Percentiles rank a stretch among this genome's conserved stretches.
phyloP scores from a whole-genome alignment of 345 rosid genomes.

The Camelina sativa region DNA sequence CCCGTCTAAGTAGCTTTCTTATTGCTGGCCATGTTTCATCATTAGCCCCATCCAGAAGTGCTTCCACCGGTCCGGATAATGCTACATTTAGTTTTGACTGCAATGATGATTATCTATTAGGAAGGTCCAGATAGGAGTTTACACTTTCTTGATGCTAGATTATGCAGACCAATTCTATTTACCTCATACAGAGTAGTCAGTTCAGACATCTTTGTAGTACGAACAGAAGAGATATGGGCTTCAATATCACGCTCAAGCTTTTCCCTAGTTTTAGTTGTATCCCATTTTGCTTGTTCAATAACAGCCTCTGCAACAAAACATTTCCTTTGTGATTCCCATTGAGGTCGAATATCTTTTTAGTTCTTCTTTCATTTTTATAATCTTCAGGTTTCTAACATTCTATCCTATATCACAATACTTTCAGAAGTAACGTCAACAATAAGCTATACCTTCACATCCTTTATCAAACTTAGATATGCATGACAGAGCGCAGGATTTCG shows the following conservation, averaged over 20 bases:
- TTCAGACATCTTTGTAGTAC: constrained; percentile 80
- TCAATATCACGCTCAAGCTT: constrained; percentile 88
- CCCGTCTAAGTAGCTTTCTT: constrained; percentile 69
- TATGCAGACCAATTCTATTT: constrained; percentile 25
- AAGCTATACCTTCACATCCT: constrained; percentile 66
- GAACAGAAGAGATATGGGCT: constrained; percentile 80
- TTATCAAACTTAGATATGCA: constrained; percentile 69
- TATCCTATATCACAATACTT: constrained; percentile 19
- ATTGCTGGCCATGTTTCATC: constrained; percentile 89
- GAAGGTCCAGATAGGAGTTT: constrained; percentile 21
- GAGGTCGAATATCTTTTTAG: constrained; percentile 11
- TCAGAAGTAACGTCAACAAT: constrained; percentile 2
- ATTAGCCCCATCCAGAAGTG: constrained; percentile 88
- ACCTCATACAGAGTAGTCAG: constrained; percentile 81
- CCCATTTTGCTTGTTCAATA: constrained; percentile 93
- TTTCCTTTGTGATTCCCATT: constrained; percentile 7
- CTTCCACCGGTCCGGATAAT: constrained; percentile 85
- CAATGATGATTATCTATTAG: constrained; percentile 37
- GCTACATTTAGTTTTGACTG: constrained; percentile 81
- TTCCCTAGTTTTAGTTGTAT: constrained; percentile 72
- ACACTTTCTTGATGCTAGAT: constrained; percentile 22
- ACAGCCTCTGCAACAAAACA: constrained; percentile 70
- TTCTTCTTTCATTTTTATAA: constrained; percentile 16
- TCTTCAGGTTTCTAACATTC: constrained; percentile 27
- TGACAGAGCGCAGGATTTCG: constrained; percentile 53